A percentile compares a stretch with the other conserved stretches of the same genome.
These are phyloP conservation scores for Nevesoporus exiguus DNA, from an alignment of 768 basidiomycete genomes.

Conservation along the genomic window DNA sequence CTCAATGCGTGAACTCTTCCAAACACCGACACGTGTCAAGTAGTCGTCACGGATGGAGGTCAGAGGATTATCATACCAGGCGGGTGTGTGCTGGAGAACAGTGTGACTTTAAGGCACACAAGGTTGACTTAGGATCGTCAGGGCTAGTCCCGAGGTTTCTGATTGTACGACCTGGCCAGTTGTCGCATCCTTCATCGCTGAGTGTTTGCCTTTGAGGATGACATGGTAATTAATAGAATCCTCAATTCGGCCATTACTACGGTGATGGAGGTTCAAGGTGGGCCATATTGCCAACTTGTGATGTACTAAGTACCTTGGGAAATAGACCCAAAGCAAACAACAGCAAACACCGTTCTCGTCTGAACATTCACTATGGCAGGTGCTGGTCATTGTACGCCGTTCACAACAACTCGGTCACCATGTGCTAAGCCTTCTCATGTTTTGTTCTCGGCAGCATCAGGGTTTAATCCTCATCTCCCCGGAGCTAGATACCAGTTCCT, in stretches of 20 bases:
- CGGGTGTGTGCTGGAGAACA: conserved; percentile 76
- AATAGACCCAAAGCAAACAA: conserved; percentile 18
- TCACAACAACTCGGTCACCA: not conserved
- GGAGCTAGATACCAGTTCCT: conserved; percentile 73
- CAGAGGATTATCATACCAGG: conserved; percentile 82
- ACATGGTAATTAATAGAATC: too few relatives aligned
- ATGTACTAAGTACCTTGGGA: not conserved
- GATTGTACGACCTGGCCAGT: not conserved
- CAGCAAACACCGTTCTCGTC: conserved; percentile 21
- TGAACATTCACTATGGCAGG: conserved; percentile 34
- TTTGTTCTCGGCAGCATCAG: conserved; percentile 45
- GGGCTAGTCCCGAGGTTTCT: conserved; percentile 66
- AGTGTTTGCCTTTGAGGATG: too few relatives aligned
- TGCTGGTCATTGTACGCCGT: conserved; percentile 26
- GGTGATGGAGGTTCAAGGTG: too few relatives aligned
- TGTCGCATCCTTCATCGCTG: too few relatives aligned
- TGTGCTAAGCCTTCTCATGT: conserved; percentile 2
- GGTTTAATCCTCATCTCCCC: conserved; percentile 88
- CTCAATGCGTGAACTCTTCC: too few relatives aligned
- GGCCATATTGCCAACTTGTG: too few relatives aligned
- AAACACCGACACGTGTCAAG: conserved; percentile 21
- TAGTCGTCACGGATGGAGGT: conserved; percentile 77
- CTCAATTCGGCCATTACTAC: too few relatives aligned
- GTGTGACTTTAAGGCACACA: too few relatives aligned
- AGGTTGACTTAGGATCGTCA: conserved; percentile 17